phyloP scores from a whole-genome alignment of 2,329 filamentous ascomycete genomes.

The Aspergillus persii region DNA sequence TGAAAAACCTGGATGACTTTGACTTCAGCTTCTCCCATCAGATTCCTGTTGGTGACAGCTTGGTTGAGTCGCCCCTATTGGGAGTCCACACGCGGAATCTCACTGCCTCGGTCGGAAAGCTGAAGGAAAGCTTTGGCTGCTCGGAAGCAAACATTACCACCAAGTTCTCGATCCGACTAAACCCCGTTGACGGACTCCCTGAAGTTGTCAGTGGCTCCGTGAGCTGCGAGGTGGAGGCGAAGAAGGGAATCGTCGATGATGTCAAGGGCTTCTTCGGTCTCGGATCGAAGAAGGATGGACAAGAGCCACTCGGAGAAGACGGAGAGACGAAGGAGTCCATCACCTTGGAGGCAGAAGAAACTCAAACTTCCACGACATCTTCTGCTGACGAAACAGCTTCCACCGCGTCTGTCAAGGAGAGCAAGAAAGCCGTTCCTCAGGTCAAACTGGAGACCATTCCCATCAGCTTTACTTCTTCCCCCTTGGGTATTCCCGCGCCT shows the following conservation, averaged over 20 bases:
- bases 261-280: conserved; percentile 97
- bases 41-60: conserved; percentile 46
- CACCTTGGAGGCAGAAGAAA: conserved; percentile 44
- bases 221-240: conserved; percentile 80
- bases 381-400: conserved; percentile 49
- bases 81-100: conserved; percentile 77
- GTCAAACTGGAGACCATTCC: conserved; percentile 53
- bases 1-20: conserved; percentile 81
- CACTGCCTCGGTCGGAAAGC: conserved; percentile 73
- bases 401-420: conserved; percentile 48
- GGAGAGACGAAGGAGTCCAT: conserved; percentile 52
- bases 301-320: conserved; percentile 65
- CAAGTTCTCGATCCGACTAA: conserved; percentile 73
- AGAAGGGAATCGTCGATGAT: conserved; percentile 84
- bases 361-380: conserved; percentile 46
- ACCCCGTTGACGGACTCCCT: conserved; percentile 71
- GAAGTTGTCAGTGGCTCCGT: conserved; percentile 73
- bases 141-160: conserved; percentile 73
- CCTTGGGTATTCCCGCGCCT: conserved; percentile 41
- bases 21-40: conserved; percentile 76
- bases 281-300: conserved; percentile 83
- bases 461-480: conserved; percentile 50
- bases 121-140: conserved; percentile 78
- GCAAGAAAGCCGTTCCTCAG: conserved; percentile 36
- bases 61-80: conserved; percentile 60